Evolutionary conservation across 805 yeast species (phyloP), one percentile per base, ranked within the genome.

Genomic region (Candida tammaniensis): DNA sequence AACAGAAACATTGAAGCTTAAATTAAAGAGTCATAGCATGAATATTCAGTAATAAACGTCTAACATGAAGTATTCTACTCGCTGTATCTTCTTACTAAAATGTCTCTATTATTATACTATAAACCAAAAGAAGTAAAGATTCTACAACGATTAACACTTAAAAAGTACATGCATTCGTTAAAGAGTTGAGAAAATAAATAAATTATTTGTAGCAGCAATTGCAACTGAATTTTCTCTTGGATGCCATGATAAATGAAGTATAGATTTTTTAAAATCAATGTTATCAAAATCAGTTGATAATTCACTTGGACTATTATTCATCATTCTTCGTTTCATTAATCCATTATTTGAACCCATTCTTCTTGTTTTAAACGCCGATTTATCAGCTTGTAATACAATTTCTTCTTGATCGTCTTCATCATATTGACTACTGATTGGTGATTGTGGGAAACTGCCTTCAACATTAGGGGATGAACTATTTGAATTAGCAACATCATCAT

Each of bases 211-310:
- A 13, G 98, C 98, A 31, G 98, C 98, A 54, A 93, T 86, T 27
- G 98, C 98, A 48, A 93, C 95, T 33, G 93, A 81, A 65, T 93
- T 87, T 65, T 94, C 98, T 48, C 71, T 73, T 44, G 99, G 98
- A 70, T 93, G 98, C 98, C 99, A 93, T 59, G 97, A 87, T 61
- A 88, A 72, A 64, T 93, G 98, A 61, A 91, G 72, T 41, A 93
- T 89, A 61, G 86, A 82, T 72, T 89, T 91, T 63, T 89, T 87
- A 70, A 89, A 93, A 64, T 94, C 98, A 47, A 89, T 85, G 46
- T 79, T 75, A 53, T 81, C 88, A 52, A 79, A 72, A 54, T 82
- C 91, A 53, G 80, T 78, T 34, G 76, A 72, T 55, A 83, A 73
- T 43, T 78, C 60, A 27, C 58, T 58, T 25, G 64, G 41, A 23